Conservation (phyloP, 345 rosid species). For the Linum trigynum region DNA sequence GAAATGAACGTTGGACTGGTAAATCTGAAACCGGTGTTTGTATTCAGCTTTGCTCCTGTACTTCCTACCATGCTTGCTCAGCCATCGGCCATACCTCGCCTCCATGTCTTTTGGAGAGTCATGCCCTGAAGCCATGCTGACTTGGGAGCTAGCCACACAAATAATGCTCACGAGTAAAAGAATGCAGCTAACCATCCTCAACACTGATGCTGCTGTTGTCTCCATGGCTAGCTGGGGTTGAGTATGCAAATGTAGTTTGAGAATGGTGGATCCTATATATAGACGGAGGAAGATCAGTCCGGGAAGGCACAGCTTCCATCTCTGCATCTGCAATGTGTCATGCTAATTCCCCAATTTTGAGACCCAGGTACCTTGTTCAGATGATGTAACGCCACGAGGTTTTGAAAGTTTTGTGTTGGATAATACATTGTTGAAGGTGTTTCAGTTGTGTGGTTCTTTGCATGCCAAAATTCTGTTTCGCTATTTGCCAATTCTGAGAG, state of each 20-base stretch:
- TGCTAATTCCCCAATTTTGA: no score
- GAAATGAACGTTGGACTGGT: constrained; percentile 46
- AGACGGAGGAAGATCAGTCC: background rate
- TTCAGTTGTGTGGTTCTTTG: no score
- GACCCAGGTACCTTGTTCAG: no score
- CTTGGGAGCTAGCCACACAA: constrained; percentile 25
- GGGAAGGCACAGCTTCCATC: no score
- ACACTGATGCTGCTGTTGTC: background rate
- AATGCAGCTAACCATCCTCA: background rate
- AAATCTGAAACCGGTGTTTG: constrained; percentile 53
- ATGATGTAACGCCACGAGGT: no score
- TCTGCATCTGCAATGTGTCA: no score
- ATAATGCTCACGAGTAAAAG: constrained; percentile 1
- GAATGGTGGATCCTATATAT: background rate
- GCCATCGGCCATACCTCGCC: constrained; percentile 52
- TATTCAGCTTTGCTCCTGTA: constrained; percentile 42
- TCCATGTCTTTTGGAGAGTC: constrained; percentile 20
- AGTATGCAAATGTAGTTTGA: background rate
- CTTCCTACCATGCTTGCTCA: constrained; percentile 22
- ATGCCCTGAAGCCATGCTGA: constrained; percentile 11
- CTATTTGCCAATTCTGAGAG: no score
- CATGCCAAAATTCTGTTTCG: no score
- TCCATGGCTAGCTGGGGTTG: background rate
- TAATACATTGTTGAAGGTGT: no score
- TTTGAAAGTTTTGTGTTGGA: no score